Conservation (phyloP, 352 stramenopile species). For the Phytophthora pini region DNA sequence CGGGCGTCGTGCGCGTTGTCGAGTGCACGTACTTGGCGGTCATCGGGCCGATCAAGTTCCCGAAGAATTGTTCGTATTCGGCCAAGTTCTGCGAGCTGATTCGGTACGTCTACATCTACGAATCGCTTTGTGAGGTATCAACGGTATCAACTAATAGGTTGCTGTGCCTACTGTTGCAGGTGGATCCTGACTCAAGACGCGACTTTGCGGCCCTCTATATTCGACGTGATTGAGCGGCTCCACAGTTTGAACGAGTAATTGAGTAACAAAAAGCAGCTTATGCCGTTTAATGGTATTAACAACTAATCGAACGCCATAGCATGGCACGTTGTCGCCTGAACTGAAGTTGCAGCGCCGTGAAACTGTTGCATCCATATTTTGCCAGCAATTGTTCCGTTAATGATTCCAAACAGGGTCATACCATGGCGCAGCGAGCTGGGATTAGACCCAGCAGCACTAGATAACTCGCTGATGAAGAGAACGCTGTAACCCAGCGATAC, state of each 20-base stretch:
- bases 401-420: too few species aligned
- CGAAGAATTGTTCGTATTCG: constrained; percentile 63
- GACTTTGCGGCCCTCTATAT: constrained; percentile 56
- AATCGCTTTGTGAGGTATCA: not conserved
- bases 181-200: constrained; percentile 77
- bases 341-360: too few species aligned
- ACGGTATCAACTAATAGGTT: constrained; percentile 7
- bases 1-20: constrained; percentile 65
- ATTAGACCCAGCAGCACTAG: too few species aligned
- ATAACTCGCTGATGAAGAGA: too few species aligned
- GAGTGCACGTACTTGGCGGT: constrained; percentile 90
- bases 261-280: too few species aligned
- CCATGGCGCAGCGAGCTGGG: too few species aligned
- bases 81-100: constrained; percentile 76
- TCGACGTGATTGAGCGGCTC: constrained; percentile 72
- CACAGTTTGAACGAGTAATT: constrained; percentile 38
- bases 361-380: too few species aligned
- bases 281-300: not conserved
- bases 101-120: constrained; percentile 39
- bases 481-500: too few species aligned
- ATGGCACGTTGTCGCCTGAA: too few species aligned
- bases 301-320: not conserved
- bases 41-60: constrained; percentile 86
- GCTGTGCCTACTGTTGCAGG: constrained; percentile 29
- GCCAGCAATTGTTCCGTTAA: too few species aligned